A percentile compares a stretch with the other conserved stretches of the same genome.
These are phyloP conservation scores for Scheffersomyces illinoinensis DNA, from an alignment of 1,139 yeast genomes.

Conservation along the genomic window DNA sequence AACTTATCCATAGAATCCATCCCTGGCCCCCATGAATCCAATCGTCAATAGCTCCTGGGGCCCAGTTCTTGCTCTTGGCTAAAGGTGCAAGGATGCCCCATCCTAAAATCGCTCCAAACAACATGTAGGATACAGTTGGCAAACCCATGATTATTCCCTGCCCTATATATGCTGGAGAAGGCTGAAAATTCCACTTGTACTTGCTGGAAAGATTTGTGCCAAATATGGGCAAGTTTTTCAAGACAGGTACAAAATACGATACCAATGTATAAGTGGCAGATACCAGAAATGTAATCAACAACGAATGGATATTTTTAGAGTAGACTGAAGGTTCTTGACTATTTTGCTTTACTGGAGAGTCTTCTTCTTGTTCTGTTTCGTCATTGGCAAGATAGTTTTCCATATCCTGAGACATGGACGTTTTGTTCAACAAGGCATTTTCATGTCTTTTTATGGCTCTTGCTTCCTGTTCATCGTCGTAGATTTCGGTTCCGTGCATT, in stretches of 20 bases:
- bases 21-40: conserved; percentile 96
- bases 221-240: conserved; percentile 72
- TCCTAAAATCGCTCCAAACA: conserved; percentile 84
- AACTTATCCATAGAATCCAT: conserved; percentile 94
- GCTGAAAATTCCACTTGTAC: conserved; percentile 89
- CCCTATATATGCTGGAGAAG: conserved; percentile 96
- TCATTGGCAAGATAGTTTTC: conserved; percentile 3
- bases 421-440: conserved; percentile 12
- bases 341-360: not conserved
- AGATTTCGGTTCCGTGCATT: conserved; percentile 66
- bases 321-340: conserved; percentile 25
- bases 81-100: conserved; percentile 90
- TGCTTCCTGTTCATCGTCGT: conserved; percentile 32
- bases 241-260: conserved; percentile 71
- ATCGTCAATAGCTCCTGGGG: conserved; percentile 84
- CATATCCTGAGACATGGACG: conserved; percentile 8
- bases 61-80: conserved; percentile 74
- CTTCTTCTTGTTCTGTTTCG: not conserved
- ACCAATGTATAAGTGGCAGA: conserved; percentile 73
- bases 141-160: conserved; percentile 98
- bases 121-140: conserved; percentile 88
- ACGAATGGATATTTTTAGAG: conserved; percentile 55
- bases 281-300: conserved; percentile 59
- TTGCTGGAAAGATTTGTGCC: conserved; percentile 62
- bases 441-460: not conserved